Base-by-base conservation (phyloP, 768 basidiomycete species). In the Tylopilus felleus region DNA sequence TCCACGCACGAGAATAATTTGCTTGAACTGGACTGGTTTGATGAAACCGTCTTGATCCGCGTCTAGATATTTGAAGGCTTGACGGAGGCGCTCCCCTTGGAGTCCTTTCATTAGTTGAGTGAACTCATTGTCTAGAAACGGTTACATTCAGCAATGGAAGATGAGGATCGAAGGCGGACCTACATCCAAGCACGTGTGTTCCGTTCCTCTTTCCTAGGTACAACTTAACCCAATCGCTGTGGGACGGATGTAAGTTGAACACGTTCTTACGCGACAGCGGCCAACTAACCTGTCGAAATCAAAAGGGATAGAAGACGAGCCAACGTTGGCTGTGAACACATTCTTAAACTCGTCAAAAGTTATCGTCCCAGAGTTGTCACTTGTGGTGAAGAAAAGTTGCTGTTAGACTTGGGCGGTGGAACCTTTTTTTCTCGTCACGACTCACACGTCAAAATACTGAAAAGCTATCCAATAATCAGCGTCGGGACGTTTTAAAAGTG, bases 61-160 rank as follows among this genome's bases (percentile, higher is more conserved):
- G 72, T 98, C 96, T 67, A 98, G 80, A 72, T 86, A 84, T 74
- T 84, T 89, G 78, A 98, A 99, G 23, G 94, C 89, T 74, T 99
- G 97, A 56, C 97, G 89, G 51, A 99, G 77, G 29, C 97, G 86
- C 73, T 99, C 97, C 65, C 95, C 97, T 75, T 98, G 97, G 52
- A 98, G 81, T 40, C 94, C 96, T 73, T 98, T 98, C 93, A 99
- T 97, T 55, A 98, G 75, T 74, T 98, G 95, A 28, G 94, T 97
- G 74, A 98, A 98, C 72, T 98, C 95, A 68, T 90, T 90, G 75
- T 95, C 90, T 93, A 61, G 9, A 43, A 47, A 57, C 36, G 5
- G 17, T 22, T 38, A 33, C 38, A 41, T 39, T 65, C 48, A 67
- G 53, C 17, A 14, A 27, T 13, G 39, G 23, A 19, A 44, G n/a